Conservation (phyloP, 2,329 filamentous ascomycete genomes). For the Talaromyces rugulosus region DNA sequence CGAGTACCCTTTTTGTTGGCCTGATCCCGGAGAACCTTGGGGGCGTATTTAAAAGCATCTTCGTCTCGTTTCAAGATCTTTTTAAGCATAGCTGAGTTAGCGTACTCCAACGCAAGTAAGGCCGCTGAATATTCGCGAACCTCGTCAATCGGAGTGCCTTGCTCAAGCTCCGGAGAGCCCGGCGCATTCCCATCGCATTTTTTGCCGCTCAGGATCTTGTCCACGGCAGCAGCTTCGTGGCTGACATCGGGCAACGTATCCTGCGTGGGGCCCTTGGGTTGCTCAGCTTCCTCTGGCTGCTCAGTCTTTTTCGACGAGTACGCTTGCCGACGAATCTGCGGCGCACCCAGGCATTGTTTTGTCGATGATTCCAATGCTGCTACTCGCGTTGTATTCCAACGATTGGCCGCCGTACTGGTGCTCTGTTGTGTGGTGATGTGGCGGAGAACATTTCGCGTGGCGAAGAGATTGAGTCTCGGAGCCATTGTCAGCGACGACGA, state of each 20-base stretch:
- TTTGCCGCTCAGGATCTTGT: conserved; percentile 51
- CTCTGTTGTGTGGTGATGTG: conserved; percentile 18
- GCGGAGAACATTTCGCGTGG: conserved; percentile 30
- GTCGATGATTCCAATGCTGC: not conserved
- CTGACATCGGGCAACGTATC: conserved; percentile 56
- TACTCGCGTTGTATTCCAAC: not conserved
- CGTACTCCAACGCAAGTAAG: not conserved
- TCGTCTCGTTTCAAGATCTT: conserved; percentile 63
- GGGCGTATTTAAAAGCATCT: conserved; percentile 58
- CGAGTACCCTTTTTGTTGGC: conserved; percentile 41
- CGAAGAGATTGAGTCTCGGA: conserved; percentile 50
- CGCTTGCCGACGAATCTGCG: conserved; percentile 22
- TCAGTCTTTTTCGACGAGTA: conserved; percentile 31
- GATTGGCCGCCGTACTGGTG: conserved; percentile 1
- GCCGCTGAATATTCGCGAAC: conserved; percentile 20
- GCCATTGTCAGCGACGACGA: conserved; percentile 37
- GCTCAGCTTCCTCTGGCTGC: conserved; percentile 17
- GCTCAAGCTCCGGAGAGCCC: conserved; percentile 54
- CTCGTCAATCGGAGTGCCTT: conserved; percentile 64
- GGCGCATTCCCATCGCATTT: conserved; percentile 38
- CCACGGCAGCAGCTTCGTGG: conserved; percentile 61
- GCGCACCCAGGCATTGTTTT: not conserved
- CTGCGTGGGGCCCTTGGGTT: conserved; percentile 45
- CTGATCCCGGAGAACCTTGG: conserved; percentile 53
- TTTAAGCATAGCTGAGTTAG: not conserved